Evolutionary conservation across 768 basidiomycete genomes (phyloP).

Genomic region (Lactifluus hygrophoroides): DNA sequence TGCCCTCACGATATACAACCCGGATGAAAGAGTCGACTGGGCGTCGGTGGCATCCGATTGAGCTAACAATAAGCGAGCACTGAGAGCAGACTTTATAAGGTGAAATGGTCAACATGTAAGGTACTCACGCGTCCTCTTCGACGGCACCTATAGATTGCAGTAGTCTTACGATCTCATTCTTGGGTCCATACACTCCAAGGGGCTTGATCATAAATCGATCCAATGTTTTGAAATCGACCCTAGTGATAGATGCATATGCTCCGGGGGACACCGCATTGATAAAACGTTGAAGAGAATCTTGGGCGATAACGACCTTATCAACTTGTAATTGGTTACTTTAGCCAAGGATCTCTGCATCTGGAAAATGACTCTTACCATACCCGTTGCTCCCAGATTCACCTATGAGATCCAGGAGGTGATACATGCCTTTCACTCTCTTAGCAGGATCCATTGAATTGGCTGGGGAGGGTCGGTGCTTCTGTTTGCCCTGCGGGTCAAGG

Average conservation of each 20-base stretch:
- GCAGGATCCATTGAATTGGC: neutral
- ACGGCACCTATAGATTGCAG: conserved; percentile 32
- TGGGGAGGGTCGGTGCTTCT: neutral
- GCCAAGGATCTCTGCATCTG: neutral
- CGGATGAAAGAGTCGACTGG: conserved; percentile 35
- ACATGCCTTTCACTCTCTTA: conserved; percentile 35
- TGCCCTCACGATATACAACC: conserved; percentile 37
- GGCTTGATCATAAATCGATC: conserved; percentile 41
- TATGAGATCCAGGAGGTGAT: conserved; percentile 46
- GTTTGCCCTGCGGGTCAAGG: neutral
- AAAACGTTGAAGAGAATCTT: conserved; percentile 39
- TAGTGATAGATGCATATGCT: conserved; percentile 44
- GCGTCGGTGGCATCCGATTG: conserved; percentile 13
- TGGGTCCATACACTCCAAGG: conserved; percentile 50
- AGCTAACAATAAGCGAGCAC: conserved; percentile 19
- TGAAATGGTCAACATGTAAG: neutral
- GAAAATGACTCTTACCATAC: conserved; percentile 31
- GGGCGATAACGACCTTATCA: conserved; percentile 53
- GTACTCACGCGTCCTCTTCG: conserved; percentile 34
- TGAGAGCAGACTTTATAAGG: conserved; percentile 3
- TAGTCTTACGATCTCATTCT: conserved; percentile 39
- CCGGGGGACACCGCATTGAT: conserved; percentile 43
- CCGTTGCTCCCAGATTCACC: conserved; percentile 42
- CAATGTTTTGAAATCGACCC: conserved; percentile 46
- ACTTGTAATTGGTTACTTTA: conserved; percentile 28